phyloP scores from a whole-genome alignment of 2,329 filamentous ascomycete genomes.

The Colletotrichum lupini region DNA sequence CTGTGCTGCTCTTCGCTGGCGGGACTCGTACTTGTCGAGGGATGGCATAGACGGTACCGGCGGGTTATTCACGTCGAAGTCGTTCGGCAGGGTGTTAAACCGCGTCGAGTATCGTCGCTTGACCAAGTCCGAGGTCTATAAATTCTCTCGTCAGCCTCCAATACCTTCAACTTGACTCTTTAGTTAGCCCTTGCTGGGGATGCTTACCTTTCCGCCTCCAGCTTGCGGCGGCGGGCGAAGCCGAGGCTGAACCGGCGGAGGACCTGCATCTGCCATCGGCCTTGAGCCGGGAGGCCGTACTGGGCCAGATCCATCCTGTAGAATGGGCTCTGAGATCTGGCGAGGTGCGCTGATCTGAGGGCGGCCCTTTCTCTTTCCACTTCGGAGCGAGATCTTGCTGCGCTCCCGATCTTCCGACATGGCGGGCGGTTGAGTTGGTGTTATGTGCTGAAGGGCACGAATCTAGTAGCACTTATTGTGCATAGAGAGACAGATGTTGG shows the following conservation, averaged over 20 bases:
- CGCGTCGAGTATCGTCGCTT: constrained; percentile 95
- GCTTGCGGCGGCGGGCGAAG: constrained; percentile 58
- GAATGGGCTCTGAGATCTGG: constrained; percentile 71
- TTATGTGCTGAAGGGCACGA: neutral
- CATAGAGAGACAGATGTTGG: neutral
- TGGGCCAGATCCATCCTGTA: constrained; percentile 52
- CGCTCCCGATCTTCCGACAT: constrained; percentile 69
- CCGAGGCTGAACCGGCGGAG: constrained; percentile 21
- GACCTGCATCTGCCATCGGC: constrained; percentile 31
- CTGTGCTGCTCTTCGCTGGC: constrained; percentile 58
- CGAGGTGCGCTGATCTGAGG: constrained; percentile 71
- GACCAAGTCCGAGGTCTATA: constrained; percentile 81
- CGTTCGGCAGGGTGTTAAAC: constrained; percentile 81
- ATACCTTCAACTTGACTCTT: neutral
- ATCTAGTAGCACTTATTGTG: neutral
- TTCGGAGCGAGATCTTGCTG: constrained; percentile 72
- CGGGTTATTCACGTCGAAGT: constrained; percentile 76
- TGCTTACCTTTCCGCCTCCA: constrained; percentile 65
- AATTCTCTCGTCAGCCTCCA: neutral
- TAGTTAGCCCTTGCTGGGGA: neutral
- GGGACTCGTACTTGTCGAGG: constrained; percentile 67
- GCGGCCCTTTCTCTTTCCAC: constrained; percentile 70
- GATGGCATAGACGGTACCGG: constrained; percentile 77
- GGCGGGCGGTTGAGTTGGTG: constrained; percentile 35
- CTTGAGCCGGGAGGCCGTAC: constrained; percentile 40